Percentiles rank a stretch among this genome's conserved stretches.
Conservation (phyloP, 75 land plant species). For the Cunninghamia lanceolata region DNA sequence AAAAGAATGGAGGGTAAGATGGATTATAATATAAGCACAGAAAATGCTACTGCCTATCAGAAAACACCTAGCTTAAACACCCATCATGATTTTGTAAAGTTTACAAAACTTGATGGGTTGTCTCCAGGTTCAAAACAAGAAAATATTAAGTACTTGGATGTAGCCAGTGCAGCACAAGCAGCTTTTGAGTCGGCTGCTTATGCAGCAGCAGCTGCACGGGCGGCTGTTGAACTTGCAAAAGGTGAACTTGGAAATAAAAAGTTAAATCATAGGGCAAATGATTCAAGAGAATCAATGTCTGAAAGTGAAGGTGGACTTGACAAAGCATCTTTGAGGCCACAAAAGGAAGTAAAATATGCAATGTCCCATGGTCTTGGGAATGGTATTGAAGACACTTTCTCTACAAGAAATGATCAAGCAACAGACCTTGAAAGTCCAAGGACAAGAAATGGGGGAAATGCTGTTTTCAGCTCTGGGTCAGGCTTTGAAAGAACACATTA, state of each 20-base stretch:
- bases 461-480: not conserved
- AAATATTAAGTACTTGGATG: conserved; percentile 40
- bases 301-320: not conserved
- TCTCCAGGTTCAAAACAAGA: not conserved
- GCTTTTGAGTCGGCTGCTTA: conserved; percentile 70
- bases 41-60: not conserved
- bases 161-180: conserved; percentile 63
- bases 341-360: not conserved
- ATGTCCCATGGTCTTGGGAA: not conserved
- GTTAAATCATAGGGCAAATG: not conserved
- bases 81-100: not conserved
- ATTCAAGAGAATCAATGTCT: conserved; percentile 4
- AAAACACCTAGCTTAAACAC: not conserved
- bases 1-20: conserved; percentile 1
- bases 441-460: not conserved
- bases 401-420: conserved; percentile 1
- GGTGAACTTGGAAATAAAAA: conserved; percentile 20
- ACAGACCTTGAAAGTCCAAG: not conserved
- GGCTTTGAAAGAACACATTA: conserved; percentile 16
- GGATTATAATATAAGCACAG: not conserved
- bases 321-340: not conserved
- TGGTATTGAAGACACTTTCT: not conserved
- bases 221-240: conserved; percentile 61
- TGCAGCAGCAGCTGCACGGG: conserved; percentile 73
- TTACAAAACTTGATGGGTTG: not conserved